Evolutionary conservation across 805 yeast genomes (phyloP).

Genomic region (Millerozyma acaciae): DNA sequence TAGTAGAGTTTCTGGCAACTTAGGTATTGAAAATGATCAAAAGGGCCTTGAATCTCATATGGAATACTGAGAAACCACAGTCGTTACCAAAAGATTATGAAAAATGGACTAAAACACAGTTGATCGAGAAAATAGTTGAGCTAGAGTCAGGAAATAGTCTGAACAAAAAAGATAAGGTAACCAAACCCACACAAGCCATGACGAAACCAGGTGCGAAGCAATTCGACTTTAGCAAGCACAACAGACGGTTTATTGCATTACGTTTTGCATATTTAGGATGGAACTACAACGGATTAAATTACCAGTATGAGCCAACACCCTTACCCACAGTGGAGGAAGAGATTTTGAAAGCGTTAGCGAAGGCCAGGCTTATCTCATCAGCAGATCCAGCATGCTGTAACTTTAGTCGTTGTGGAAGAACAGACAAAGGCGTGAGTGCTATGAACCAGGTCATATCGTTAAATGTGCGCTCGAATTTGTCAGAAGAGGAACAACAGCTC

Average conservation of each 20-base stretch:
- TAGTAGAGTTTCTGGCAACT: neutral
- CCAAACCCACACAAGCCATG: neutral
- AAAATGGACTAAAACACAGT: conserved; percentile 62
- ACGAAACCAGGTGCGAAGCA: conserved; percentile 22
- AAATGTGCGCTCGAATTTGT: conserved; percentile 64
- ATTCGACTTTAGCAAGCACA: conserved; percentile 64
- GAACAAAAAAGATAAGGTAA: neutral
- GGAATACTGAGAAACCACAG: conserved; percentile 14
- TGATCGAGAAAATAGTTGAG: conserved; percentile 52
- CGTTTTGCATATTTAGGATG: conserved; percentile 89
- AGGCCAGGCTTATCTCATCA: conserved; percentile 61
- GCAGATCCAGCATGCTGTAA: conserved; percentile 58
- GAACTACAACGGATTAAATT: conserved; percentile 88
- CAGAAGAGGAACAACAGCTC: conserved; percentile 57
- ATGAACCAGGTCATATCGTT: conserved; percentile 90
- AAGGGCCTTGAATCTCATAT: conserved; percentile 18
- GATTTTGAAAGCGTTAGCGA: conserved; percentile 66
- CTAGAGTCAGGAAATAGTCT: conserved; percentile 34
- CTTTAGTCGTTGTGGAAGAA: conserved; percentile 90
- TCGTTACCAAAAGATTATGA: conserved; percentile 42
- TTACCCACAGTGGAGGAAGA: conserved; percentile 84
- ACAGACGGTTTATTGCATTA: conserved; percentile 70
- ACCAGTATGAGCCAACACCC: conserved; percentile 71
- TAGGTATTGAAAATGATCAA: conserved; percentile 18
- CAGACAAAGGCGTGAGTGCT: conserved; percentile 96